Evolutionary conservation across 176 grass and related monocot genomes (phyloP).

Genomic region (Zizania latifolia): DNA sequence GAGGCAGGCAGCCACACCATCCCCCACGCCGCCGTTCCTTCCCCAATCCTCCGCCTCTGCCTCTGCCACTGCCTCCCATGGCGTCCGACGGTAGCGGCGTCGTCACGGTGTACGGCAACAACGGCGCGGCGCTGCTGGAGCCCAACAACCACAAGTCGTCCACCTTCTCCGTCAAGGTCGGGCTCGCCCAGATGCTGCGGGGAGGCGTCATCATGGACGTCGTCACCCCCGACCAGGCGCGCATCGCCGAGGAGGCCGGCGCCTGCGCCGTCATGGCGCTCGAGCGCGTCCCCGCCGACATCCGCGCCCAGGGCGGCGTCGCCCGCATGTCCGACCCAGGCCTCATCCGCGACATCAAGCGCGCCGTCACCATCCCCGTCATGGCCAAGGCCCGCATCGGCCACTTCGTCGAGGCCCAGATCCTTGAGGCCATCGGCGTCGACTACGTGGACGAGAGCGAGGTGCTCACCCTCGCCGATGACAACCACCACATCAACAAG

Average conservation of each 20-base stretch:
- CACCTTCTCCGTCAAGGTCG: constrained; percentile 39
- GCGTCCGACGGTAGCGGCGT: constrained; percentile 51
- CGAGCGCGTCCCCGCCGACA: constrained; percentile 79
- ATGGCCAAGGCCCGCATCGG: constrained; percentile 92
- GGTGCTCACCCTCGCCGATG: constrained; percentile 70
- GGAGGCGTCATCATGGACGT: constrained; percentile 84
- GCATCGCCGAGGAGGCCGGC: constrained; percentile 64
- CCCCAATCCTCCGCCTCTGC: neutral
- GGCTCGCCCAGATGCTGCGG: constrained; percentile 69
- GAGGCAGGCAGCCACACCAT: neutral
- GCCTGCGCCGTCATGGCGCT: constrained; percentile 74
- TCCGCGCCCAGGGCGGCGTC: constrained; percentile 58
- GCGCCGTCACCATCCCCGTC: constrained; percentile 82
- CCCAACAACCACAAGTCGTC: constrained; percentile 24
- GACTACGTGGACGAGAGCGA: constrained; percentile 87
- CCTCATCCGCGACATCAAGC: constrained; percentile 77
- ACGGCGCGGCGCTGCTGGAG: constrained; percentile 27
- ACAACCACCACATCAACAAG: constrained; percentile 75
- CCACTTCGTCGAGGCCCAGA: constrained; percentile 79
- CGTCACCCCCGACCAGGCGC: constrained; percentile 56
- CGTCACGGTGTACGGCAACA: constrained; percentile 48
- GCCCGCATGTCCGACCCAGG: constrained; percentile 68
- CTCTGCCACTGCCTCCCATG: constrained; percentile 12
- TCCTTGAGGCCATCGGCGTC: constrained; percentile 59
- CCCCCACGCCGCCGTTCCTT: neutral